Evolutionary conservation across 1,139 yeast species (phyloP), one percentile per base, ranked within the genome.

Genomic region (Debaryomyces sp.): DNA sequence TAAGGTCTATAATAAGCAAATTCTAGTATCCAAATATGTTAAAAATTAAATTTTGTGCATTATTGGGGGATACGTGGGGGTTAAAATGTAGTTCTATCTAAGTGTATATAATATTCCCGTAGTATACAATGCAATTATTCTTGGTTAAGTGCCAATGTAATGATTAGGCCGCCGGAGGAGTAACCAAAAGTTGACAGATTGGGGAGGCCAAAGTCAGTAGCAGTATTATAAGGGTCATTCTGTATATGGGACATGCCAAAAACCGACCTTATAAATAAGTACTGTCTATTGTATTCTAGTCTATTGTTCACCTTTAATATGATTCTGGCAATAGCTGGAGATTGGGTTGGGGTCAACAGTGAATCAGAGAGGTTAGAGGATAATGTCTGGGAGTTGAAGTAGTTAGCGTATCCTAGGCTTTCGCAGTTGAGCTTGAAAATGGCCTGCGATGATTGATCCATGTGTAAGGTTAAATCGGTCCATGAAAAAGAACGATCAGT

Each of bases 161-260:
- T 39, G 7, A 15, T 17, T 39, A 39, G 5, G 23, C 42, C 42
- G 9, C 42, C 42, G 2, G 42, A 27, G 13, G 34, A 6, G 64
- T 62, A 39, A 9, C 46, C 46, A 24, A 38, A 44, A 8, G 35
- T 27, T 8, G 36, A 24, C 5, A 30, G 23, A 13, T 22, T 40
- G 9, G 43, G 46, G 23, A 44, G 43, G 8, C 34, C 43, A 32
- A 44, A 38, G n/a, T 37, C 27, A 18, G 39, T 44, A 13, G 41
- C 18, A 22, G 33, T n/a, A 38, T 44, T 44, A 21, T 18, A 38
- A 6, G 21, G 37, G 23, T 44, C 46, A 23, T 30, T 40, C 6
- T 26, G 17, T 15, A 44, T 37, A 15, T 35, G 23, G n/a, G 26
- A 24, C 35, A 44, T 35, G 7, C 36, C 35, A 29, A 37, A 32